Evolutionary conservation across 169 alveolate species (phyloP).

Genomic region (Blepharisma undulans): DNA sequence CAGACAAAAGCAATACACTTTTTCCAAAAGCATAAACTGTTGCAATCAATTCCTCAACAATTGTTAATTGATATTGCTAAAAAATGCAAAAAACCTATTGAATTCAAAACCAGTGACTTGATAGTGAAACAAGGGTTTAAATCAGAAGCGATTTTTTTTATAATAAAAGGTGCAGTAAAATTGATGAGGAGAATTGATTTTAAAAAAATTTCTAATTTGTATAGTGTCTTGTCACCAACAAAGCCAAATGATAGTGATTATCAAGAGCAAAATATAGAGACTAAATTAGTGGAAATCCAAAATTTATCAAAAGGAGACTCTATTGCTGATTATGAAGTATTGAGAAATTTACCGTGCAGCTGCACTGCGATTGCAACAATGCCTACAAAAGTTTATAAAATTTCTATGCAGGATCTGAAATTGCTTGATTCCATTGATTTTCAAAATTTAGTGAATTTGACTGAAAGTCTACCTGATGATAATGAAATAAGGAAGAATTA

Average conservation of each 20-base stretch:
- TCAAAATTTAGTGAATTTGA: background rate
- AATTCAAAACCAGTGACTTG: constrained; percentile 19
- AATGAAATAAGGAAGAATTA: background rate
- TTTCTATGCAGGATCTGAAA: background rate
- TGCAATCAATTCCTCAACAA: background rate
- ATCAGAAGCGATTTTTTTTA: constrained; percentile 1
- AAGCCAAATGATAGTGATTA: background rate
- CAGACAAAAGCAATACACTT: background rate
- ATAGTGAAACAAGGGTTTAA: background rate
- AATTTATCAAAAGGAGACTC: background rate
- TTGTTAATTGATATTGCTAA: background rate
- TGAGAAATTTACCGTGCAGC: background rate
- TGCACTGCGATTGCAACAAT: background rate
- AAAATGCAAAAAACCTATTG: background rate
- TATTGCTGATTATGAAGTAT: constrained; percentile 22
- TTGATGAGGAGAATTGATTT: constrained; percentile 6
- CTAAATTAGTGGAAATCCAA: background rate
- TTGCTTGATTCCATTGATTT: background rate
- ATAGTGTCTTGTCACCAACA: background rate
- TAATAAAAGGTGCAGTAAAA: constrained; percentile 11
- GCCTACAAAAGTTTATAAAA: constrained; percentile 15
- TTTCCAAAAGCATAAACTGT: background rate
- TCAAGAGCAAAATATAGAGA: background rate
- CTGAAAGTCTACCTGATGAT: background rate
- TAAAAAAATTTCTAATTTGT: background rate